These are phyloP conservation scores for Linderina pennispora DNA, from an alignment of 192 early-diverging fungal genomes.

Conservation along the genomic window DNA sequence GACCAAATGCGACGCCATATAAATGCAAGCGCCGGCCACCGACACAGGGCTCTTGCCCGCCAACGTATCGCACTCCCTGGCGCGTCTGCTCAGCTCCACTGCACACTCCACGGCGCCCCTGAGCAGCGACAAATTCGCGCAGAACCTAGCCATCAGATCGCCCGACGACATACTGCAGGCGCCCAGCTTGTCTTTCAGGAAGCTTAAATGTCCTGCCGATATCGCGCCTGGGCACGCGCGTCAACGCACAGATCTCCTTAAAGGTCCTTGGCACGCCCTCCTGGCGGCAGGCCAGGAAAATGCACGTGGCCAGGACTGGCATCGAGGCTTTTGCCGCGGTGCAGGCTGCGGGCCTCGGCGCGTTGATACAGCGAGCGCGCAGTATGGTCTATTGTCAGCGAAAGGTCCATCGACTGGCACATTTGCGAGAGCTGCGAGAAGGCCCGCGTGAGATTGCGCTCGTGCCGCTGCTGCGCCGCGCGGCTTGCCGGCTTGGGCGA, in stretches of 20 bases:
- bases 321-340: conserved; percentile 76
- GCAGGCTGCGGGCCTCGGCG: conserved; percentile 74
- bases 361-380: conserved; percentile 87
- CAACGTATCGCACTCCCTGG: conserved; percentile 74
- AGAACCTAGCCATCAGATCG: conserved; percentile 75
- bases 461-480: conserved; percentile 64
- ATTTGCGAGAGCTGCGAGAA: conserved; percentile 74
- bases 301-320: conserved; percentile 83
- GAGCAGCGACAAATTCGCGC: conserved; percentile 64
- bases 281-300: conserved; percentile 89
- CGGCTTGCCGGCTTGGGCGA: conserved; percentile 27
- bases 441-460: conserved; percentile 65
- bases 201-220: conserved; percentile 72
- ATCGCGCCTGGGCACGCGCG: conserved; percentile 88
- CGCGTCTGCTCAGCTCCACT: conserved; percentile 61
- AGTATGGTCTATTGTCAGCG: conserved; percentile 63
- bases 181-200: conserved; percentile 50
- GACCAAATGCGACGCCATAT: conserved; percentile 73
- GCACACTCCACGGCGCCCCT: conserved; percentile 65
- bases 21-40: conserved; percentile 88
- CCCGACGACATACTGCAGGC: conserved; percentile 61
- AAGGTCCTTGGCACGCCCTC: conserved; percentile 81
- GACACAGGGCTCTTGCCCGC: conserved; percentile 90
- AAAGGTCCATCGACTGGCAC: conserved; percentile 75
- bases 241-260: conserved; percentile 87